Evolutionary conservation across 2,329 filamentous ascomycete genomes (phyloP).

Genomic region (Penicillium concentricum): DNA sequence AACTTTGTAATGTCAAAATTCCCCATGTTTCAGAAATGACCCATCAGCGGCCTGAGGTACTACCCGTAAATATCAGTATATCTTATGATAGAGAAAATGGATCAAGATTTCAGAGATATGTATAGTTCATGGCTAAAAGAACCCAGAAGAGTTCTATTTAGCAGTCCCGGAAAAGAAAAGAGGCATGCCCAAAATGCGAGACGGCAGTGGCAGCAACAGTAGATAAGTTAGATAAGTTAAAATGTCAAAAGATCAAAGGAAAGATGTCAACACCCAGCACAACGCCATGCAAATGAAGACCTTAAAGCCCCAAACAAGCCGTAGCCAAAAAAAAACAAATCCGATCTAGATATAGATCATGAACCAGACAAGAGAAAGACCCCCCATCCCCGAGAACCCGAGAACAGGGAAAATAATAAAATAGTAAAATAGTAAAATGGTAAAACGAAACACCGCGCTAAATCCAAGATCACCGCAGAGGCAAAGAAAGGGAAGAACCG

Average conservation of each 20-base stretch:
- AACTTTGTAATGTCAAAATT: background rate
- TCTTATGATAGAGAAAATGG: background rate
- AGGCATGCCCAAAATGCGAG: slow-evolving; percentile 8
- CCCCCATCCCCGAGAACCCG: background rate
- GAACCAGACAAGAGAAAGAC: slow-evolving; percentile 7
- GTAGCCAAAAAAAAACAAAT: slow-evolving; percentile 16
- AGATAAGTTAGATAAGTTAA: background rate
- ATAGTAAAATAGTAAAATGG: background rate
- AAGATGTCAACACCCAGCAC: slow-evolving; percentile 19
- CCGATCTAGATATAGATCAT: slow-evolving; percentile 10
- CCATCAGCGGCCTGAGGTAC: no score
- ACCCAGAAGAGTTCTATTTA: slow-evolving; percentile 21
- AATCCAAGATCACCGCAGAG: slow-evolving; percentile 23
- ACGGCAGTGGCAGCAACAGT: background rate
- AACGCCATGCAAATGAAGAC: slow-evolving; percentile 30
- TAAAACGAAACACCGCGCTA: slow-evolving; percentile 33
- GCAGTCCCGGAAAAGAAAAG: slow-evolving; percentile 16
- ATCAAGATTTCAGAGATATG: background rate
- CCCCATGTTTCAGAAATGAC: background rate
- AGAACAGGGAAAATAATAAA: background rate
- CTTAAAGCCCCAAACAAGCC: slow-evolving; percentile 1
- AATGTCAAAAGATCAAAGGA: background rate
- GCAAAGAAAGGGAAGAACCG: slow-evolving; percentile 13
- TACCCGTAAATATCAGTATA: background rate
- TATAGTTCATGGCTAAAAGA: slow-evolving; percentile 6